Percentiles rank a stretch among this genome's conserved stretches.
These are phyloP conservation scores for Actinomortierella ambigua DNA, from an alignment of 371 early-diverging fungal species.

Conservation along the genomic window DNA sequence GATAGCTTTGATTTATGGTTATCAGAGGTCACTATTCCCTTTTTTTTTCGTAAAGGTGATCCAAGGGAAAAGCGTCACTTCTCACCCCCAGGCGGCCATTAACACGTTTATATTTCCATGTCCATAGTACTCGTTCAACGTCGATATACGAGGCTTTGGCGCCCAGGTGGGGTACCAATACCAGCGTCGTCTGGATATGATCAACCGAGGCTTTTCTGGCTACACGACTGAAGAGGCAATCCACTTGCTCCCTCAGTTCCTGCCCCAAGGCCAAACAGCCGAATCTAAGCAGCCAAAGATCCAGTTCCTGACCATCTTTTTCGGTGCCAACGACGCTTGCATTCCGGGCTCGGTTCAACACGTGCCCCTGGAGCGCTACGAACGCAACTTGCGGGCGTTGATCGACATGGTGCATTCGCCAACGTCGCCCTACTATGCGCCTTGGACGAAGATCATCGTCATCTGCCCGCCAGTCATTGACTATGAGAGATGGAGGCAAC, in stretches of 20 bases:
- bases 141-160: slow-evolving; percentile 67
- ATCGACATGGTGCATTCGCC: slow-evolving; percentile 56
- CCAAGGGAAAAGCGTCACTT: background rate
- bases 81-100: background rate
- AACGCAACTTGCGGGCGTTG: slow-evolving; percentile 60
- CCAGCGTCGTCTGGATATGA: slow-evolving; percentile 74
- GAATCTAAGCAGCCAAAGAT: slow-evolving; percentile 40
- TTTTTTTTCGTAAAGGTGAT: too few relatives aligned
- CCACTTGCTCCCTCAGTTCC: slow-evolving; percentile 60
- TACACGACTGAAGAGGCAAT: slow-evolving; percentile 77
- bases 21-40: too few relatives aligned
- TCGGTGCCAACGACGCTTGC: slow-evolving; percentile 88
- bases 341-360: slow-evolving; percentile 58
- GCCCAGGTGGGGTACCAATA: slow-evolving; percentile 70
- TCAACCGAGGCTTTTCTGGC: slow-evolving; percentile 84
- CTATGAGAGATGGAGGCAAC: slow-evolving; percentile 57
- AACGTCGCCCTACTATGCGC: slow-evolving; percentile 57
- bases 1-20: too few relatives aligned
- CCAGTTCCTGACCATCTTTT: slow-evolving; percentile 71
- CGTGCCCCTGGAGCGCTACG: slow-evolving; percentile 69
- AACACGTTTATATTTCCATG: background rate
- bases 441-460: slow-evolving; percentile 63
- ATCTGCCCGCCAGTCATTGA: slow-evolving; percentile 81
- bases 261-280: slow-evolving; percentile 43
- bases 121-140: slow-evolving; percentile 64